Evolutionary conservation across 2,329 filamentous ascomycete species (phyloP).

Genomic region (Paecilomyces sp.): DNA sequence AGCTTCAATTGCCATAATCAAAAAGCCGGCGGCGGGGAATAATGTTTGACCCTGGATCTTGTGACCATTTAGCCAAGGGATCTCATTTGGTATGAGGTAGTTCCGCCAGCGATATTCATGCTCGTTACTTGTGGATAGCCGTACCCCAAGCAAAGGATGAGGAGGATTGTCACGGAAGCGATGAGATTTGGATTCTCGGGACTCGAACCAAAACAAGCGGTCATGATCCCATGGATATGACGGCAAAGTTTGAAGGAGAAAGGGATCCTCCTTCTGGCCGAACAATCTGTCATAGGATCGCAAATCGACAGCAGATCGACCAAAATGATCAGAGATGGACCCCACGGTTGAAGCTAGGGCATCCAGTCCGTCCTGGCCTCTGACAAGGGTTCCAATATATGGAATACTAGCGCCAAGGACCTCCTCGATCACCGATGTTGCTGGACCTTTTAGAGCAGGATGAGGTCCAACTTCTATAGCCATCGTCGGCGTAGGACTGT

Average conservation of each 20-base stretch:
- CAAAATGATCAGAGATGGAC: neutral
- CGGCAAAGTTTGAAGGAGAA: neutral
- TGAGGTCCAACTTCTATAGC: neutral
- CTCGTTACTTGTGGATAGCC: neutral
- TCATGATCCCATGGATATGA: slow-evolving; percentile 5
- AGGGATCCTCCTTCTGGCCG: neutral
- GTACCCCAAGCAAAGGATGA: neutral
- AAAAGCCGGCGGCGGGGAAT: neutral
- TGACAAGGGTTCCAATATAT: neutral
- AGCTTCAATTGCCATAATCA: neutral
- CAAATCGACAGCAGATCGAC: neutral
- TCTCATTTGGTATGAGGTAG: neutral
- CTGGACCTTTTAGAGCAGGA: neutral
- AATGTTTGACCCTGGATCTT: neutral
- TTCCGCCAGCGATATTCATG: neutral
- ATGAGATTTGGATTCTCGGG: slow-evolving; percentile 1
- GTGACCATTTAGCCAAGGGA: neutral
- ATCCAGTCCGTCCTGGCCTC: neutral
- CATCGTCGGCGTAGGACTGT: neutral
- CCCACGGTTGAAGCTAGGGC: neutral
- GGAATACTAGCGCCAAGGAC: neutral
- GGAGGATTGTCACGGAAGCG: slow-evolving; percentile 16
- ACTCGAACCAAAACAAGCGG: slow-evolving; percentile 6
- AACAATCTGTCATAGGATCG: neutral
- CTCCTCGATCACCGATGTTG: neutral